Percentiles rank a stretch among this genome's conserved stretches.
Evolutionary conservation across 2,329 filamentous ascomycete genomes (phyloP).

Genomic region (Penicillium carneum): DNA sequence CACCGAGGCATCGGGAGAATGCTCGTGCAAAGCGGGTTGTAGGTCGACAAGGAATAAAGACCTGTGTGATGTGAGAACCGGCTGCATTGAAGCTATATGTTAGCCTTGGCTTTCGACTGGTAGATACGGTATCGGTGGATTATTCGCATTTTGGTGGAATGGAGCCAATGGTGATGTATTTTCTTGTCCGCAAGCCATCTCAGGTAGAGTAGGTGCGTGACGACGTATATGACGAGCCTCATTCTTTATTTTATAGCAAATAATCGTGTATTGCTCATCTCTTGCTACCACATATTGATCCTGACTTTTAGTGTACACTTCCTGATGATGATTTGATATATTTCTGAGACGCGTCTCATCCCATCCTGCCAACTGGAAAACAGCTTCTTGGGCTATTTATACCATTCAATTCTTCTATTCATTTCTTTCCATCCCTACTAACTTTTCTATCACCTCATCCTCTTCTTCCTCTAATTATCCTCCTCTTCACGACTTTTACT

Average conservation of each 20-base stretch:
- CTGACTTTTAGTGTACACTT: neutral
- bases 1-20: neutral
- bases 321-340: neutral
- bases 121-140: neutral
- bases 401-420: neutral
- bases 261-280: neutral
- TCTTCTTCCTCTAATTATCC: neutral
- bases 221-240: too few species aligned
- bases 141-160: neutral
- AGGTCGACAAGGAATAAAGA: conserved; percentile 2
- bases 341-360: neutral
- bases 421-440: neutral
- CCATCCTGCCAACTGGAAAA: neutral
- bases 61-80: neutral
- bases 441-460: neutral
- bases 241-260: neutral
- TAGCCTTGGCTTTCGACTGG: neutral
- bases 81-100: conserved; percentile 8
- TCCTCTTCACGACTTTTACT: neutral
- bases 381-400: neutral
- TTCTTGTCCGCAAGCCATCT: neutral
- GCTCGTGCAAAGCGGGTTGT: neutral
- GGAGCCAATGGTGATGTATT: neutral
- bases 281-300: neutral
- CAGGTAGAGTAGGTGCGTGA: neutral